These are phyloP conservation scores for Calocybe gangraenosa DNA, from an alignment of 768 basidiomycete genomes.

Conservation along the genomic window DNA sequence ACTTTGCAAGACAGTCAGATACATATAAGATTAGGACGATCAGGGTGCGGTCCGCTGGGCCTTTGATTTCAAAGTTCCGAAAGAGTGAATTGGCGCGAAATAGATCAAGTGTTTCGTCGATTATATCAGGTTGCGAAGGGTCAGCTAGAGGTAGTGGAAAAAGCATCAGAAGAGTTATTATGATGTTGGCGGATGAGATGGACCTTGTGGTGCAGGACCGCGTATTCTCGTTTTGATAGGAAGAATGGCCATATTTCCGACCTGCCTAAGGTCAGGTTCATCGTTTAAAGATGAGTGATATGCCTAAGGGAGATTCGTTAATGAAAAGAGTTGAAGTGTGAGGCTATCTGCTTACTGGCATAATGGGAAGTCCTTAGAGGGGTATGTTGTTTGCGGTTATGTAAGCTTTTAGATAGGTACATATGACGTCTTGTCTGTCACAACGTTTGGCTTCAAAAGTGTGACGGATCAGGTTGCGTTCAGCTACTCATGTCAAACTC, in stretches of 20 bases:
- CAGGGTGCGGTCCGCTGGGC: conserved; percentile 90
- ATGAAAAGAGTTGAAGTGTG: neutral
- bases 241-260: conserved; percentile 87
- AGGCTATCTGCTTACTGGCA: conserved; percentile 46
- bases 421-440: conserved; percentile 24
- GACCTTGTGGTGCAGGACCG: conserved; percentile 85
- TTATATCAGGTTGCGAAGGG: conserved; percentile 75
- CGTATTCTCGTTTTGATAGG: conserved; percentile 91
- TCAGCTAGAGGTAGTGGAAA: conserved; percentile 52
- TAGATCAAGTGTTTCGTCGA: conserved; percentile 94
- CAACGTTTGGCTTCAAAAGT: neutral
- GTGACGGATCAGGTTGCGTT: neutral
- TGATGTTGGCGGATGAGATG: conserved; percentile 17
- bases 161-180: conserved; percentile 12
- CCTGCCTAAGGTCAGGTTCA: conserved; percentile 70
- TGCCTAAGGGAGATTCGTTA: conserved; percentile 49
- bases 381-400: conserved; percentile 28
- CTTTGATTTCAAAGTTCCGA: conserved; percentile 99
- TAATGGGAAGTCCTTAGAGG: conserved; percentile 23
- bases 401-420: conserved; percentile 14
- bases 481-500: conserved; percentile 28
- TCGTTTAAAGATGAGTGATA: conserved; percentile 96
- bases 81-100: conserved; percentile 99
- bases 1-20: conserved; percentile 92
- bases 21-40: conserved; percentile 98